A percentile compares a stretch with the other conserved stretches of the same genome.
Evolutionary conservation across 306 rosid genomes (phyloP).

Genomic region (Myrica gale): DNA sequence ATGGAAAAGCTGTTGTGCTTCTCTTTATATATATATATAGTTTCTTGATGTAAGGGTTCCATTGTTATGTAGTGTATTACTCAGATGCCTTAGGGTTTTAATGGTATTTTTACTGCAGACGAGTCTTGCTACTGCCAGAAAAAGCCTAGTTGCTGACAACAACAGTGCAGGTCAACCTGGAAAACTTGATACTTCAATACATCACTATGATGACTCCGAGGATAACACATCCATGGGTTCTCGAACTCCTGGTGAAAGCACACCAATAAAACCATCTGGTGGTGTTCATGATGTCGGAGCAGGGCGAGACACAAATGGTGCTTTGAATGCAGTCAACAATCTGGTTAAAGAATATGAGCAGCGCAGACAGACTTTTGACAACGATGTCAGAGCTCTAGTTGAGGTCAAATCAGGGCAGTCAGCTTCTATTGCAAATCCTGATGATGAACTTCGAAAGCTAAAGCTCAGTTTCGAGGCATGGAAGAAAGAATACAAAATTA

Average conservation of each 20-base stretch:
- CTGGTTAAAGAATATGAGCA: slow-evolving; percentile 81
- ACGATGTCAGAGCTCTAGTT: slow-evolving; percentile 58
- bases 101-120: slow-evolving; percentile 55
- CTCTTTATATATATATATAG: not conserved
- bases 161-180: slow-evolving; percentile 40
- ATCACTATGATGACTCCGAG: slow-evolving; percentile 64
- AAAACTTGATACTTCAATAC: slow-evolving; percentile 44
- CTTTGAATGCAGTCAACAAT: slow-evolving; percentile 47
- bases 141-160: slow-evolving; percentile 64
- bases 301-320: slow-evolving; percentile 52
- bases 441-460: slow-evolving; percentile 64
- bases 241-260: slow-evolving; percentile 67
- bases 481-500: slow-evolving; percentile 85
- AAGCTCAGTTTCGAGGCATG: slow-evolving; percentile 64
- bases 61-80: not conserved
- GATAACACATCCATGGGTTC: slow-evolving; percentile 69
- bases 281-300: slow-evolving; percentile 41
- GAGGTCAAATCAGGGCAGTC: slow-evolving; percentile 53
- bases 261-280: slow-evolving; percentile 57
- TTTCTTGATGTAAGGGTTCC: slow-evolving; percentile 1
- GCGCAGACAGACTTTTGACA: slow-evolving; percentile 57
- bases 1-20: not conserved
- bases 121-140: slow-evolving; percentile 85
- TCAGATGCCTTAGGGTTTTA: slow-evolving; percentile 9
- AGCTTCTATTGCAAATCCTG: slow-evolving; percentile 29